Evolutionary conservation across 2,329 filamentous ascomycete genomes (phyloP).

Genomic region (Lomentospora prolificans): DNA sequence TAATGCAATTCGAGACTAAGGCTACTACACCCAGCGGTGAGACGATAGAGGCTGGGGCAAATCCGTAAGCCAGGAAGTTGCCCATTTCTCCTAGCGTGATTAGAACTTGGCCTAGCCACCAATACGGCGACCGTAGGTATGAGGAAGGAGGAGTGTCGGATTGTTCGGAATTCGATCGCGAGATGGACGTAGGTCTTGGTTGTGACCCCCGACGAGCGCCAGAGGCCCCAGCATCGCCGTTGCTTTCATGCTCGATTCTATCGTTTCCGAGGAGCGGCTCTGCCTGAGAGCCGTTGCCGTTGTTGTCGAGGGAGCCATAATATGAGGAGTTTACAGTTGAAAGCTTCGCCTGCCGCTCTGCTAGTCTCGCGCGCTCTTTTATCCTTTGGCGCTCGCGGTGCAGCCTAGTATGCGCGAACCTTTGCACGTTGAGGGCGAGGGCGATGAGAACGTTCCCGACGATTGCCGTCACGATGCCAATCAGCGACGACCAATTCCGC

Average conservation of each 20-base stretch:
- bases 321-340: neutral
- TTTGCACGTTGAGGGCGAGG: conserved; percentile 89
- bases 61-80: conserved; percentile 95
- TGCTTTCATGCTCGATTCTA: neutral
- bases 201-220: conserved; percentile 2
- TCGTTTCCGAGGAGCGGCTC: neutral
- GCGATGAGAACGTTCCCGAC: conserved; percentile 90
- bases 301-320: conserved; percentile 7
- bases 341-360: conserved; percentile 32
- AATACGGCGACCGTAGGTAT: conserved; percentile 86
- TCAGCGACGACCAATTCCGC: conserved; percentile 79
- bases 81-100: conserved; percentile 91
- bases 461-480: conserved; percentile 89
- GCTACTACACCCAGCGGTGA: conserved; percentile 96
- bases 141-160: conserved; percentile 40
- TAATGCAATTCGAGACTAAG: conserved; percentile 90
- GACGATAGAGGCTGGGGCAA: conserved; percentile 94
- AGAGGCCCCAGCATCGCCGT: neutral
- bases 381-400: conserved; percentile 57
- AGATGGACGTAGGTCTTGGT: conserved; percentile 14
- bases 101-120: conserved; percentile 89
- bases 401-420: conserved; percentile 85
- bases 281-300: conserved; percentile 8
- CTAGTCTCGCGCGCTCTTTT: conserved; percentile 43
- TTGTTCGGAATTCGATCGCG: conserved; percentile 15